Percentiles rank a stretch among this genome's conserved stretches.
Evolutionary conservation across 805 yeast genomes (phyloP).

Genomic region (Pichia scutulata): DNA sequence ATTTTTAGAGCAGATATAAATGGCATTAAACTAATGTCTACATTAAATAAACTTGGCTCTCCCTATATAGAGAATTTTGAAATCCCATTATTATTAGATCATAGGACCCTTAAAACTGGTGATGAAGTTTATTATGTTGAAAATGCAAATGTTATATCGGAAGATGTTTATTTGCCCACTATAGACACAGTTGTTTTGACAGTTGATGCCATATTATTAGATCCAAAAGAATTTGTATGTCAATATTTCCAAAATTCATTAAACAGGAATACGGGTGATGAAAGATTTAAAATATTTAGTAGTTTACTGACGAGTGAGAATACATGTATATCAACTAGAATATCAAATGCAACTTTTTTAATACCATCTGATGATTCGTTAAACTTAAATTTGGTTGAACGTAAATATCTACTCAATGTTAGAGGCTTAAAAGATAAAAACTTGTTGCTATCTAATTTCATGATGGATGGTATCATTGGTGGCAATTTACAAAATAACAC

Average conservation of each 20-base stretch:
- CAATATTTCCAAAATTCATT: slow-evolving; percentile 25
- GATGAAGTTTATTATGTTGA: slow-evolving; percentile 31
- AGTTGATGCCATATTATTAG: slow-evolving; percentile 36
- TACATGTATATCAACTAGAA: slow-evolving; percentile 15
- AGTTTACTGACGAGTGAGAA: slow-evolving; percentile 13
- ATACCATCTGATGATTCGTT: slow-evolving; percentile 39
- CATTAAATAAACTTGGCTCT: slow-evolving; percentile 19
- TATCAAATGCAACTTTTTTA: slow-evolving; percentile 35
- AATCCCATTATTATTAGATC: slow-evolving; percentile 30
- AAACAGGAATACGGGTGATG: slow-evolving; percentile 12
- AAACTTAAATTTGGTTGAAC: slow-evolving; percentile 32
- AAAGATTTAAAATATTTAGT: slow-evolving; percentile 15
- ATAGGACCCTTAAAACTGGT: slow-evolving; percentile 7
- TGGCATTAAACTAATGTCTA: slow-evolving; percentile 23
- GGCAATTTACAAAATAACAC: slow-evolving; percentile 28
- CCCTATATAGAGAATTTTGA: slow-evolving; percentile 11
- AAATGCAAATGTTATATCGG: slow-evolving; percentile 43
- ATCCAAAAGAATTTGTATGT: slow-evolving; percentile 30
- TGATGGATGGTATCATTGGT: slow-evolving; percentile 38
- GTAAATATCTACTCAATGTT: slow-evolving; percentile 33
- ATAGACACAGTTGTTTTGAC: slow-evolving; percentile 66
- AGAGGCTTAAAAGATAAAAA: slow-evolving; percentile 27
- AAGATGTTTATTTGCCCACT: slow-evolving; percentile 50
- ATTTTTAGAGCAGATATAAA: slow-evolving; percentile 22
- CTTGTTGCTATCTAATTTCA: slow-evolving; percentile 24